Percentiles rank a stretch among this genome's conserved stretches.
phyloP scores from a whole-genome alignment of 345 rosid genomes.

The Citrus mangshanensis region DNA sequence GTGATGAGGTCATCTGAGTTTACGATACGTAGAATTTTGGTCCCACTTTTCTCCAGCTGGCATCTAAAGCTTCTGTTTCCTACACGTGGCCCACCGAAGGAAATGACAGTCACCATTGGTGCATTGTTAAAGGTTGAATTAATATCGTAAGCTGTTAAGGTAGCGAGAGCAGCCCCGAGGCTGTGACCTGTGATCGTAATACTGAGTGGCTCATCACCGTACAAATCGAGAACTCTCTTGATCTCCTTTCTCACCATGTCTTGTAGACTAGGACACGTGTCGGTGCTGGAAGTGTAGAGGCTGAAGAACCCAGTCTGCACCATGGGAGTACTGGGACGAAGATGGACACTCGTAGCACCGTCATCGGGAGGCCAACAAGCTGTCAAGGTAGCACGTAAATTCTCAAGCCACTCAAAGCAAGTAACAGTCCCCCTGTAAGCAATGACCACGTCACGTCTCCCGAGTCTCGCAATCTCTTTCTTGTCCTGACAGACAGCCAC shows the following conservation, averaged over 20 bases:
- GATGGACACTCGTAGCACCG: neutral
- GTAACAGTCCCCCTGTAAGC: conserved; percentile 61
- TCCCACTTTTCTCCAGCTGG: conserved; percentile 47
- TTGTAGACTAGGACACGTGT: conserved; percentile 37
- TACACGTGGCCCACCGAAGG: conserved; percentile 69
- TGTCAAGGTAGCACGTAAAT: conserved; percentile 46
- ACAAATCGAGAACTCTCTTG: conserved; percentile 24
- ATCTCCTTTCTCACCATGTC: conserved; percentile 41
- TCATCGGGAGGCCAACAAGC: conserved; percentile 21
- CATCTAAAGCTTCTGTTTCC: conserved; percentile 53
- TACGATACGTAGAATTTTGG: conserved; percentile 53
- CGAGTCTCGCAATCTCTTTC: conserved; percentile 50
- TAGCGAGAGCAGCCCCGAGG: conserved; percentile 65
- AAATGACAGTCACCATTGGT: conserved; percentile 55
- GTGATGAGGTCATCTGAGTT: conserved; percentile 63
- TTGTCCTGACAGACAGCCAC: conserved; percentile 62
- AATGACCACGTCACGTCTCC: conserved; percentile 60
- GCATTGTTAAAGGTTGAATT: conserved; percentile 26
- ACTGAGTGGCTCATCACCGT: conserved; percentile 55
- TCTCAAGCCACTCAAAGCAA: conserved; percentile 64
- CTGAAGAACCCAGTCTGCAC: conserved; percentile 66
- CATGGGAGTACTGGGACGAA: conserved; percentile 32
- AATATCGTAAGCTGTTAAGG: conserved; percentile 51
- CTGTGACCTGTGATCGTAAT: conserved; percentile 67
- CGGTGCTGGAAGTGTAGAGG: conserved; percentile 42